Conservation (phyloP, 495 filamentous ascomycete species). For the Neurospora sp. region DNA sequence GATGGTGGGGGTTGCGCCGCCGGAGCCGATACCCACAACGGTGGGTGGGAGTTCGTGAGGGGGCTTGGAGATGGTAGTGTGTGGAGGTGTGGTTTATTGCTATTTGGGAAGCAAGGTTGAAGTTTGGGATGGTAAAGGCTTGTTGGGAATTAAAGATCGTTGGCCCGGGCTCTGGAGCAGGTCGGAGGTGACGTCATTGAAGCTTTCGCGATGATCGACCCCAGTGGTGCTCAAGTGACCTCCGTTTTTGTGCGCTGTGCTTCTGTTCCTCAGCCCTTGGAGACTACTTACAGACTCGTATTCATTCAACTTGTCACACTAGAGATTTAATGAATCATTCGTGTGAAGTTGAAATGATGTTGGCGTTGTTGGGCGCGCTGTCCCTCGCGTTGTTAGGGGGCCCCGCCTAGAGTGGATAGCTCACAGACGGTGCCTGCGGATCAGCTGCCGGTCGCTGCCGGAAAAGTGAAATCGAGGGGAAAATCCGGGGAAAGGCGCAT, state of each 20-base stretch:
- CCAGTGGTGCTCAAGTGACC: neutral
- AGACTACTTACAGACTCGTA: neutral
- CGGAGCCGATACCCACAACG: conserved; percentile 1
- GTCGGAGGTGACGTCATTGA: neutral
- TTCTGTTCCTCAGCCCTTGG: neutral
- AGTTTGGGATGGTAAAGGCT: neutral
- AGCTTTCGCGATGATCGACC: neutral
- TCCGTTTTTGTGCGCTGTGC: neutral
- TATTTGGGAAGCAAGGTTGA: neutral
- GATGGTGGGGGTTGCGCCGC: conserved; percentile 22
- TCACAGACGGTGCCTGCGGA: neutral
- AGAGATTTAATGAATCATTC: neutral
- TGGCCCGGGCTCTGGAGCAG: neutral
- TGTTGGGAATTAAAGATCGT: neutral
- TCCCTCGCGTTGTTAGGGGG: neutral
- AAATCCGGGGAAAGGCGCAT: neutral
- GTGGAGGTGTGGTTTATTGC: too few relatives aligned
- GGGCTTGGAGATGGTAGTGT: neutral
- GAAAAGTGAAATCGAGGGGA: neutral
- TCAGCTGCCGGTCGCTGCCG: neutral
- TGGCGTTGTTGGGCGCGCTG: neutral
- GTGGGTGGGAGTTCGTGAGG: neutral
- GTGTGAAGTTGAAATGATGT: neutral
- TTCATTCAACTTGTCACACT: neutral
- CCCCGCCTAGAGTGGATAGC: neutral